phyloP scores from a whole-genome alignment of 2,329 filamentous ascomycete species.

The Phialophora expanda region DNA sequence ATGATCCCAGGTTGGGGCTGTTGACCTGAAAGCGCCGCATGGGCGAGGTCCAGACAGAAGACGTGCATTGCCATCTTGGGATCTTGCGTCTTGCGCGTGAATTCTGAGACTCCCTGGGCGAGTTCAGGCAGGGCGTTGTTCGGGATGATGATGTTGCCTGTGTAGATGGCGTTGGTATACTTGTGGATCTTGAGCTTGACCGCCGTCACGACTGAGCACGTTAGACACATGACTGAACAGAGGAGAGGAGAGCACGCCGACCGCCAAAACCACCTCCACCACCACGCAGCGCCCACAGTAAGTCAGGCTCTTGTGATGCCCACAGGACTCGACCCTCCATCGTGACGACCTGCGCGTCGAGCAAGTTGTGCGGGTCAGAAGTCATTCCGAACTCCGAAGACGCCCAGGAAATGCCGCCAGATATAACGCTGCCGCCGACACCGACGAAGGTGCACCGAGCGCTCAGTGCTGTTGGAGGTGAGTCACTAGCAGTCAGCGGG shows the following conservation, averaged over 20 bases:
- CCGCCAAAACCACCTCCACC: constrained; percentile 16
- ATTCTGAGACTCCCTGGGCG: not conserved
- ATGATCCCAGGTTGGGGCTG: constrained; percentile 11
- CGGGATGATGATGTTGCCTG: constrained; percentile 11
- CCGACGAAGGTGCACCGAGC: constrained; percentile 11
- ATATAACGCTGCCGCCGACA: constrained; percentile 1
- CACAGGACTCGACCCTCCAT: constrained; percentile 10
- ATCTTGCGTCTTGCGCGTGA: constrained; percentile 8
- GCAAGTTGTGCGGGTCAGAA: constrained; percentile 15
- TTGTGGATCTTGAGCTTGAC: constrained; percentile 13
- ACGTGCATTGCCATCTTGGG: constrained; percentile 16
- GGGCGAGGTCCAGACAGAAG: constrained; percentile 16
- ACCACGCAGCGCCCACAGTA: constrained; percentile 14
- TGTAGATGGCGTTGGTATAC: constrained; percentile 8
- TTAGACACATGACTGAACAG: not conserved
- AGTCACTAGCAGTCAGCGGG: not conserved
- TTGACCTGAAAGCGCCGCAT: constrained; percentile 10
- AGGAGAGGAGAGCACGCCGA: not conserved
- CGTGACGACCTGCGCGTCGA: constrained; percentile 14
- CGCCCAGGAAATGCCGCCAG: constrained; percentile 16
- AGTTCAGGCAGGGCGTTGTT: constrained; percentile 9
- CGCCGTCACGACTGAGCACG: constrained; percentile 1
- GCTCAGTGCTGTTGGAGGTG: constrained; percentile 4
- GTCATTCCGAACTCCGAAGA: constrained; percentile 12
- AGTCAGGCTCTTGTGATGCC: constrained; percentile 14